phyloP scores from a whole-genome alignment of 129 eudicot species.

The Lonicera japonica region DNA sequence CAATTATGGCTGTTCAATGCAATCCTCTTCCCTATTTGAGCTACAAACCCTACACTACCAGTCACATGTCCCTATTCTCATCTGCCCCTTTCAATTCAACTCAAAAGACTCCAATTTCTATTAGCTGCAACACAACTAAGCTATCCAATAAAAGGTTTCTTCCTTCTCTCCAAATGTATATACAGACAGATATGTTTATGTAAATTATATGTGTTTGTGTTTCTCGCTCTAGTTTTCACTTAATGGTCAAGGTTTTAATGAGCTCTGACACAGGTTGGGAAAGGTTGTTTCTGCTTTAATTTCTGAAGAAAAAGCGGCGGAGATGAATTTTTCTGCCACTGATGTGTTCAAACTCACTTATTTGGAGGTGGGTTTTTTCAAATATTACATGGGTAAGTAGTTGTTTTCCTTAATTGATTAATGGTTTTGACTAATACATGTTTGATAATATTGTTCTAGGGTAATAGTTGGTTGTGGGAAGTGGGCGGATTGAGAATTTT shows the following conservation, averaged over 20 bases:
- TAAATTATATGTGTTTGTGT: too few relatives aligned
- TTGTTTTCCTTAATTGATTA: background rate
- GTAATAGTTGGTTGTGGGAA: conserved; percentile 97
- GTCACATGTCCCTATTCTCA: conserved; percentile 25
- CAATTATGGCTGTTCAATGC: conserved; percentile 44
- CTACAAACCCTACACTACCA: conserved; percentile 21
- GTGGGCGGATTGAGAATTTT: conserved; percentile 69
- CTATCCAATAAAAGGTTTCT: conserved; percentile 13
- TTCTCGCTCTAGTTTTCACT: background rate
- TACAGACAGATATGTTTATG: too few relatives aligned
- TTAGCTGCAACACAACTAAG: conserved; percentile 19
- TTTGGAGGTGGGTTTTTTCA: conserved; percentile 57
- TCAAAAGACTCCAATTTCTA: conserved; percentile 11
- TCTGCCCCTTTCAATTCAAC: conserved; percentile 21
- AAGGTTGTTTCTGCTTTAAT: conserved; percentile 58
- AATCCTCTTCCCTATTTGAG: conserved; percentile 18
- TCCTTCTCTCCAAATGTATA: background rate
- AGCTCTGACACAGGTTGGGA: conserved; percentile 20
- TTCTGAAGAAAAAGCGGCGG: conserved; percentile 51
- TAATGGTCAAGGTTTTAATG: background rate
- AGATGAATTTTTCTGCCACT: conserved; percentile 36
- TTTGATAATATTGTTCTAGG: conserved; percentile 38
- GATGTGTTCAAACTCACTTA: conserved; percentile 75
- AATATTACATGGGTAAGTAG: conserved; percentile 12
- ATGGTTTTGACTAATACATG: conserved; percentile 7